Conservation (phyloP, 192 early-diverging fungal species). For the Jimgerdemannia flammicorona region DNA sequence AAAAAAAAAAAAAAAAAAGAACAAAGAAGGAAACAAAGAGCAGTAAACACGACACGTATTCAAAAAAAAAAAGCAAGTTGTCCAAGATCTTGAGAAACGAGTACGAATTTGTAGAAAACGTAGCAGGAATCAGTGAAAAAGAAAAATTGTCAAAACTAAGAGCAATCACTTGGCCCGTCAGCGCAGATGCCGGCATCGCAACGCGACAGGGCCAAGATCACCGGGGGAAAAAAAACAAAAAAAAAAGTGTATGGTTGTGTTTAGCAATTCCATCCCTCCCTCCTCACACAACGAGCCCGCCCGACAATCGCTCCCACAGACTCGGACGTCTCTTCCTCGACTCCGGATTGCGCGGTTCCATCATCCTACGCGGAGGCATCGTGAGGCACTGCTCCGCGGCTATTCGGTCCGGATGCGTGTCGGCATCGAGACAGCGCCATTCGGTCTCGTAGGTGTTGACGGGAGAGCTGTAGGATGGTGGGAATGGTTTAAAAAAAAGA, state of each 20-base stretch:
- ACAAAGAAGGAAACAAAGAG: too few relatives aligned
- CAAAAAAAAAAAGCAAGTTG: too few relatives aligned
- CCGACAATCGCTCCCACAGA: not conserved
- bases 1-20: too few relatives aligned
- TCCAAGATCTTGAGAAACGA: too few relatives aligned
- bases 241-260: not conserved
- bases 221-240: not conserved
- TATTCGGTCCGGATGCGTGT: slow-evolving; percentile 22
- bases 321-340: not conserved
- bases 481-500: not conserved
- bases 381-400: slow-evolving; percentile 18
- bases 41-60: too few relatives aligned
- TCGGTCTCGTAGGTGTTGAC: slow-evolving; percentile 31
- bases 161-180: too few relatives aligned
- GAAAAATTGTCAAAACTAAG: too few relatives aligned
- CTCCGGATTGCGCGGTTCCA: slow-evolving; percentile 16
- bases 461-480: slow-evolving; percentile 16
- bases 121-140: too few relatives aligned
- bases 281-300: not conserved
- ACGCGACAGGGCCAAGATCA: too few relatives aligned
- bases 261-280: not conserved
- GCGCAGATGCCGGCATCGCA: too few relatives aligned
- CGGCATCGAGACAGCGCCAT: slow-evolving; percentile 14
- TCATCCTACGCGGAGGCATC: slow-evolving; percentile 12
- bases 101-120: too few relatives aligned